Conservation (phyloP, 2,329 filamentous ascomycete genomes). For the Alternaria sp. region DNA sequence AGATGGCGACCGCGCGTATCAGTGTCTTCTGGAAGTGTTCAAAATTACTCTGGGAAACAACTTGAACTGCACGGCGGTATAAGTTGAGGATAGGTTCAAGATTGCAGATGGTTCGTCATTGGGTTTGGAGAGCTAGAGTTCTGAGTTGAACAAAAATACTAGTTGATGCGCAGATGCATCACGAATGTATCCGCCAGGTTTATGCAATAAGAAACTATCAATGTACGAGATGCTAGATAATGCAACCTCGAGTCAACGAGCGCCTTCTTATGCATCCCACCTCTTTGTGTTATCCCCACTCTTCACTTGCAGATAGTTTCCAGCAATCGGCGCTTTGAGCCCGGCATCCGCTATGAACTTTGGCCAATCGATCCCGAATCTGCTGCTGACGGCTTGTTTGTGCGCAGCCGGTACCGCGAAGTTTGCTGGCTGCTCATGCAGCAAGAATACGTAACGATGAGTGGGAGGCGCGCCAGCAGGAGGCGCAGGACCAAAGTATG, state of each 20-base stretch:
- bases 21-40: slow-evolving; percentile 8
- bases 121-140: background rate
- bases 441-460: slow-evolving; percentile 44
- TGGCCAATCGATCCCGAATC: slow-evolving; percentile 33
- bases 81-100: background rate
- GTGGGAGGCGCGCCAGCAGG: slow-evolving; percentile 40
- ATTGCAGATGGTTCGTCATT: background rate
- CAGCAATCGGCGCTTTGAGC: slow-evolving; percentile 29
- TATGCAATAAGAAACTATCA: background rate
- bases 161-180: background rate
- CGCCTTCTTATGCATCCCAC: slow-evolving; percentile 11
- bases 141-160: background rate
- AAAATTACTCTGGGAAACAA: slow-evolving; percentile 1
- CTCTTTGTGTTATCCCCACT: slow-evolving; percentile 34
- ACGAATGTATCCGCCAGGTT: background rate
- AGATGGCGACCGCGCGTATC: slow-evolving; percentile 1
- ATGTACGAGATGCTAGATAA: background rate
- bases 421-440: slow-evolving; percentile 41
- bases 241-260: background rate
- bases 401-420: slow-evolving; percentile 36
- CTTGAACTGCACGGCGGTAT: slow-evolving; percentile 3
- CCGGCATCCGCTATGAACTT: slow-evolving; percentile 36
- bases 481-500: slow-evolving; percentile 44
- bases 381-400: slow-evolving; percentile 26
- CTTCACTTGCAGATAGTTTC: slow-evolving; percentile 38